Evolutionary conservation across 805 yeast genomes (phyloP).

Genomic region (Starmerella powellii): DNA sequence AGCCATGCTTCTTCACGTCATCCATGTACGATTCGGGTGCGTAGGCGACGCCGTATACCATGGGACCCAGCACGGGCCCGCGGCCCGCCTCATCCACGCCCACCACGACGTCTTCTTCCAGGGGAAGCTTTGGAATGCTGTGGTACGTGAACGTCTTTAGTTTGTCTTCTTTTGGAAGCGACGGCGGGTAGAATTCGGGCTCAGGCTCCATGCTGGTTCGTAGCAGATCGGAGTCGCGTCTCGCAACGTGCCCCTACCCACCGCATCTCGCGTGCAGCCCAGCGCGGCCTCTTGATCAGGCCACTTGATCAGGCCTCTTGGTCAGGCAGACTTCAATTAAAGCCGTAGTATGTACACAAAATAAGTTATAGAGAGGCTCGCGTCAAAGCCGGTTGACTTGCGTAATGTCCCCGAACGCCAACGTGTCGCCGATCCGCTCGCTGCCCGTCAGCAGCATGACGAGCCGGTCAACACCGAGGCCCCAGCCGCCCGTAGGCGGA

Average conservation of each 20-base stretch:
- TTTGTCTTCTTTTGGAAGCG: conserved; percentile 13
- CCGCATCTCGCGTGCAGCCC: too few relatives aligned
- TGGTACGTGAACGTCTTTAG: conserved; percentile 23
- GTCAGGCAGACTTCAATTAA: too few relatives aligned
- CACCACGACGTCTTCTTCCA: conserved; percentile 33
- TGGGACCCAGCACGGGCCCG: conserved; percentile 95
- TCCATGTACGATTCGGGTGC: conserved; percentile 44
- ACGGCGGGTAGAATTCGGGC: conserved; percentile 13
- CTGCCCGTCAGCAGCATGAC: conserved; percentile 63
- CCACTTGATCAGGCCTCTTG: too few relatives aligned
- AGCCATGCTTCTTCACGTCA: conserved; percentile 51
- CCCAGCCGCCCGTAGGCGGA: conserved; percentile 99
- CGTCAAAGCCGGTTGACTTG: conserved; percentile 14
- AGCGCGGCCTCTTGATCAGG: too few relatives aligned
- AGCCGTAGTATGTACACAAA: too few relatives aligned
- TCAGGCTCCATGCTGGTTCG: too few relatives aligned
- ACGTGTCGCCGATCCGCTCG: conserved; percentile 38
- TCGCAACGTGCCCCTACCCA: too few relatives aligned
- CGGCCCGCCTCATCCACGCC: conserved; percentile 99
- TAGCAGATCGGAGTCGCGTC: too few relatives aligned
- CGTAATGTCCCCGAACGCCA: conserved; percentile 17
- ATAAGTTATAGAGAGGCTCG: too few relatives aligned
- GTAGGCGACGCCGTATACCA: conserved; percentile 90
- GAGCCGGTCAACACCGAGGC: conserved; percentile 82
- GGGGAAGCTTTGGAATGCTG: conserved; percentile 7